These are phyloP conservation scores for Backusella macrospora DNA, from an alignment of 192 early-diverging fungal genomes.

Conservation along the genomic window DNA sequence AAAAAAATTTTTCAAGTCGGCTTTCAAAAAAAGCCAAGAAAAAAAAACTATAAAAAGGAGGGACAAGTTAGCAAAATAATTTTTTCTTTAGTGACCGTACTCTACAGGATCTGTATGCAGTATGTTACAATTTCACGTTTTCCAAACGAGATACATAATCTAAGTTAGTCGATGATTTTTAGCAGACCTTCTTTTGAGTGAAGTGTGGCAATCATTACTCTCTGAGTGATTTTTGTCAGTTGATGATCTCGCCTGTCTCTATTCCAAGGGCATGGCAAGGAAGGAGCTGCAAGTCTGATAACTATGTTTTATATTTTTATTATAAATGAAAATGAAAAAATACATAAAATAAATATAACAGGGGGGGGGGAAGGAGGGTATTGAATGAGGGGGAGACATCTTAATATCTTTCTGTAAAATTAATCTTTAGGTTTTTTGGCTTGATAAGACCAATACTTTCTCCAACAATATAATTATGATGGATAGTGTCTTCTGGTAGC, in stretches of 20 bases:
- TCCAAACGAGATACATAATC: conserved; percentile 27
- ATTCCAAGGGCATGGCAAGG: conserved; percentile 35
- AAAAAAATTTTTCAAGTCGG: too few species aligned
- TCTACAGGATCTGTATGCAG: conserved; percentile 39
- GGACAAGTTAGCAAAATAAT: not conserved
- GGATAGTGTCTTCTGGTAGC: conserved; percentile 29
- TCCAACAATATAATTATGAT: not conserved
- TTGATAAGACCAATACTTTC: conserved; percentile 23
- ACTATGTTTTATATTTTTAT: conserved; percentile 14
- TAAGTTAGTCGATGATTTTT: conserved; percentile 34
- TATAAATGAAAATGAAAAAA: conserved; percentile 7
- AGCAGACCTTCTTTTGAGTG: conserved; percentile 32
- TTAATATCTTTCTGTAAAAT: conserved; percentile 26
- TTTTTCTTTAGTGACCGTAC: conserved; percentile 40
- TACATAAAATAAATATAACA: not conserved
- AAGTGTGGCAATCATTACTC: conserved; percentile 27
- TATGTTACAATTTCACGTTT: conserved; percentile 34
- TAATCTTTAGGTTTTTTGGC: not conserved
- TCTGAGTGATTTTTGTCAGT: conserved; percentile 21
- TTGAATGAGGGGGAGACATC: not conserved
- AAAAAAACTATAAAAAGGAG: not conserved
- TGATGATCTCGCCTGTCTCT: conserved; percentile 37
- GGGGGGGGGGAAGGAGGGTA: not conserved
- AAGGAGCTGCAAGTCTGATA: conserved; percentile 31
- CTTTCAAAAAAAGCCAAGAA: not conserved